Conservation (phyloP, 164 flowering plant species). For the Tetracentron sinense region DNA sequence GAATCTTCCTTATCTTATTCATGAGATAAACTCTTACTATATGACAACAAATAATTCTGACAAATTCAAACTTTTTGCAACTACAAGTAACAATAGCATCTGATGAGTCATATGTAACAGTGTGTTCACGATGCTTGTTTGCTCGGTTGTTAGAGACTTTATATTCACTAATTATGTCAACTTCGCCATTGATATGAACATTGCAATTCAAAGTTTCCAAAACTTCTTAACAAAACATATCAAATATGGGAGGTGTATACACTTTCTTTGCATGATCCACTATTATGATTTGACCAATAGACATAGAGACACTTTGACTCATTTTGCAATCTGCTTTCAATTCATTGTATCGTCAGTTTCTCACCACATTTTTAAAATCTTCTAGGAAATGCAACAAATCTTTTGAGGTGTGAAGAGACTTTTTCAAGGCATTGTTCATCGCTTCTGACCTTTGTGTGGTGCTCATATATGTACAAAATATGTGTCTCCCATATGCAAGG, state of each 20-base stretch:
- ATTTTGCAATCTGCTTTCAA: background rate
- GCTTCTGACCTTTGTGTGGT: background rate
- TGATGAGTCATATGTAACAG: background rate
- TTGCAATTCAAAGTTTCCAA: background rate
- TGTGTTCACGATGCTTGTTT: background rate
- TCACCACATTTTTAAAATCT: background rate
- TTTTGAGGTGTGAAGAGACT: background rate
- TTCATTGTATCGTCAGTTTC: background rate
- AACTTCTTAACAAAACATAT: background rate
- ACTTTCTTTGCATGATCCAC: background rate
- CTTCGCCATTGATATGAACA: background rate
- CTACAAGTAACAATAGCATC: background rate
- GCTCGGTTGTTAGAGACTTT: background rate
- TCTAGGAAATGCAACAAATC: background rate
- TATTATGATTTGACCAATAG: background rate
- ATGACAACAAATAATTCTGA: background rate
- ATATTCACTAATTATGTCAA: background rate
- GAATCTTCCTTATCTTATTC: background rate
- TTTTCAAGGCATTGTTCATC: background rate
- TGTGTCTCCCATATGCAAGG: background rate
- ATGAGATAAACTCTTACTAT: background rate
- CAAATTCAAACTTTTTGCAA: background rate
- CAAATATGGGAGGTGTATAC: background rate
- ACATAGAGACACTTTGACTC: background rate
- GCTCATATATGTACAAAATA: background rate